Evolutionary conservation across 805 yeast species (phyloP).

Genomic region (Yamadazyma phyllophila): DNA sequence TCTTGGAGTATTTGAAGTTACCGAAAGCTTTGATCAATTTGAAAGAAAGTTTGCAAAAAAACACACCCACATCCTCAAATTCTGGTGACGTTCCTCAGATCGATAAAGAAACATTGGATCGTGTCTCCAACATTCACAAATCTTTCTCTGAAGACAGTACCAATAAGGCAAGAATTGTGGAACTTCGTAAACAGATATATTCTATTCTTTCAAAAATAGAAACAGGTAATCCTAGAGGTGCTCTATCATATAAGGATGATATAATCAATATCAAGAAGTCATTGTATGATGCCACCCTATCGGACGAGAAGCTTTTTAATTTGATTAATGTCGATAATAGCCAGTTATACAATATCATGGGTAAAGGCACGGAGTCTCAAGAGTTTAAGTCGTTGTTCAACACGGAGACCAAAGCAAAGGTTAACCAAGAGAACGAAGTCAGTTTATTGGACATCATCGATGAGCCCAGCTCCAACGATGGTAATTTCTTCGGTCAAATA

Average conservation of each 20-base stretch:
- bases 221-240: conserved; percentile 1
- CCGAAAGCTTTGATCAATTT: conserved; percentile 64
- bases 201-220: conserved; percentile 37
- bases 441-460: conserved; percentile 73
- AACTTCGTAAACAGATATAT: conserved; percentile 36
- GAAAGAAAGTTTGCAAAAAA: conserved; percentile 34
- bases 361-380: conserved; percentile 42
- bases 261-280: conserved; percentile 56
- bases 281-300: conserved; percentile 55
- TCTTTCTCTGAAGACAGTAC: conserved; percentile 32
- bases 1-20: conserved; percentile 74
- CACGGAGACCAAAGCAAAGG: not conserved
- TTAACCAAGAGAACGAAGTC: conserved; percentile 24
- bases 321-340: conserved; percentile 38
- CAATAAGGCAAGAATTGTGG: conserved; percentile 28
- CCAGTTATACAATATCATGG: conserved; percentile 24
- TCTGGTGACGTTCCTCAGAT: conserved; percentile 1
- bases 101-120: conserved; percentile 6
- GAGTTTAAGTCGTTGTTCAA: conserved; percentile 36
- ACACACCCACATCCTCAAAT: not conserved
- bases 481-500: conserved; percentile 31
- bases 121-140: conserved; percentile 23
- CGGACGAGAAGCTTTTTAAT: conserved; percentile 54
- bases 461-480: conserved; percentile 14
- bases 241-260: conserved; percentile 44